A percentile compares a stretch with the other conserved stretches of the same genome.
phyloP scores from a whole-genome alignment of 306 rosid species.

The Parietaria judaica region DNA sequence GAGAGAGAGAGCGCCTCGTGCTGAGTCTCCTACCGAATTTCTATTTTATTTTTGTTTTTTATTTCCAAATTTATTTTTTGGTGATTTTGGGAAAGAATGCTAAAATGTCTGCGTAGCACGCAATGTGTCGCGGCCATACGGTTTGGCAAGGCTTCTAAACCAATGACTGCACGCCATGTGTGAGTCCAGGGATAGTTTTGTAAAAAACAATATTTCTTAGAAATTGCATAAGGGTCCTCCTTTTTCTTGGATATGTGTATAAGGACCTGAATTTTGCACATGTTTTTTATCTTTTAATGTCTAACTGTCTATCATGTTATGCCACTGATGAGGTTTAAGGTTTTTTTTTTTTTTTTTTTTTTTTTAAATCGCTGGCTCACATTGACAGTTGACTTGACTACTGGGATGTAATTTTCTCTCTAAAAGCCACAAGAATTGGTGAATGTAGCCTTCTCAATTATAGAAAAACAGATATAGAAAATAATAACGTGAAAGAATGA shows the following conservation, averaged over 20 bases:
- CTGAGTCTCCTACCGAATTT: constrained; percentile 18
- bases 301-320: not conserved
- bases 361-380: not conserved
- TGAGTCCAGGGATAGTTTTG: not conserved
- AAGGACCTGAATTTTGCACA: constrained; percentile 2
- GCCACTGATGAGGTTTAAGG: not conserved
- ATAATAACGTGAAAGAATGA: too few species aligned
- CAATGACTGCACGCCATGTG: constrained; percentile 12
- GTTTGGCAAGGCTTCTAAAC: not conserved
- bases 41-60: not conserved
- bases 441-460: too few species aligned
- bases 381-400: not conserved
- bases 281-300: not conserved
- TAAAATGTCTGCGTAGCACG: not conserved
- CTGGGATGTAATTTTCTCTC: not conserved
- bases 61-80: not conserved
- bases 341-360: not conserved
- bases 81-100: not conserved
- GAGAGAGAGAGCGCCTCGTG: constrained; percentile 20
- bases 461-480: too few species aligned
- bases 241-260: not conserved
- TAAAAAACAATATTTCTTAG: not conserved
- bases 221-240: not conserved
- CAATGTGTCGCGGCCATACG: not conserved
- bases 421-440: too few species aligned